phyloP scores from a whole-genome alignment of 2,329 filamentous ascomycete genomes.

The Metarhizium guizhouense region DNA sequence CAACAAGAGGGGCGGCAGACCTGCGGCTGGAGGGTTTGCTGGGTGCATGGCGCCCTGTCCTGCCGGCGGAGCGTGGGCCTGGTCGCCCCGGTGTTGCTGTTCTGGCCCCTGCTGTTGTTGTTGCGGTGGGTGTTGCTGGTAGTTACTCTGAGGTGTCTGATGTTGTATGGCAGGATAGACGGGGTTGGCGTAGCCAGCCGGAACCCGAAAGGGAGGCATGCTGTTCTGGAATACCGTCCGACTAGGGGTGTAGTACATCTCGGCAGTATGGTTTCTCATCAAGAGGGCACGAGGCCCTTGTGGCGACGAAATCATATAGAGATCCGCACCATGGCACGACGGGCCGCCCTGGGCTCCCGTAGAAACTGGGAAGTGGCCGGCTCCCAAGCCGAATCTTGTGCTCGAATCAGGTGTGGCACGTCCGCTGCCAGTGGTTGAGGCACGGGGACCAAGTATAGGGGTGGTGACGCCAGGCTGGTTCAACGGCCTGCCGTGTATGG shows the following conservation, averaged over 20 bases:
- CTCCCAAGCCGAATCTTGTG: slow-evolving; percentile 22
- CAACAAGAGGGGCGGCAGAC: slow-evolving; percentile 22
- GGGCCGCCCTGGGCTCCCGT: slow-evolving; percentile 10
- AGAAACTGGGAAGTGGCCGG: slow-evolving; percentile 17
- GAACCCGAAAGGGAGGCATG: slow-evolving; percentile 17
- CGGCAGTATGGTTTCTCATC: slow-evolving; percentile 38
- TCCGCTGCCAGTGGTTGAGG: slow-evolving; percentile 34
- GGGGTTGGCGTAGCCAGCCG: slow-evolving; percentile 8
- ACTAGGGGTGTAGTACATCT: slow-evolving; percentile 43
- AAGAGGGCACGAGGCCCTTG: slow-evolving; percentile 49
- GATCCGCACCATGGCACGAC: slow-evolving; percentile 32
- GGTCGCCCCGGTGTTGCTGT: slow-evolving; percentile 1
- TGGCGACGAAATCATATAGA: slow-evolving; percentile 54
- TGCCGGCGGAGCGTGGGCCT: neutral
- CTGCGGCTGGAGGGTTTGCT: slow-evolving; percentile 29
- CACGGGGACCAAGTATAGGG: slow-evolving; percentile 24
- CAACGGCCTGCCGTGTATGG: slow-evolving; percentile 26
- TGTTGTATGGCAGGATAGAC: neutral
- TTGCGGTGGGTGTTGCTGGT: slow-evolving; percentile 13
- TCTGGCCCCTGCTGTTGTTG: slow-evolving; percentile 12
- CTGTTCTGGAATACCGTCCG: slow-evolving; percentile 15
- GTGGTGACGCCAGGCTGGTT: slow-evolving; percentile 34
- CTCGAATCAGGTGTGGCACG: slow-evolving; percentile 37
- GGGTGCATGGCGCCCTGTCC: slow-evolving; percentile 18
- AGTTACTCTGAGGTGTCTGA: neutral